Conservation (phyloP, 805 yeast genomes). For the Wickerhamomyces xylosicus region DNA sequence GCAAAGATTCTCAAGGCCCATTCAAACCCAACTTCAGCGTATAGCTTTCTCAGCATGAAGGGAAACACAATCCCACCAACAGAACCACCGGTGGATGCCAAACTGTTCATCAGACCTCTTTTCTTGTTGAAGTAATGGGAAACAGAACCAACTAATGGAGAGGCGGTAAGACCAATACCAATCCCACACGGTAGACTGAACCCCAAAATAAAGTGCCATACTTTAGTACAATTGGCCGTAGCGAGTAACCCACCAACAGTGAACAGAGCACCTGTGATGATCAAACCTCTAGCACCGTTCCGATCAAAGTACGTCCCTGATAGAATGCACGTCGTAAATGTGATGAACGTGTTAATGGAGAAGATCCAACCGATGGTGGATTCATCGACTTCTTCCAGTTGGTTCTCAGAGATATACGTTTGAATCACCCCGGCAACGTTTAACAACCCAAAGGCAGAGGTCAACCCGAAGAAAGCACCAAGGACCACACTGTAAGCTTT, state of each 20-base stretch:
- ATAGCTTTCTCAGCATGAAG: constrained; percentile 36
- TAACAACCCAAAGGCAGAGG: constrained; percentile 43
- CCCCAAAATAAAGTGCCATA: constrained; percentile 52
- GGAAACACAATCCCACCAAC: constrained; percentile 48
- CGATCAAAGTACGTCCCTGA: constrained; percentile 51
- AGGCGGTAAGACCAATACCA: constrained; percentile 45
- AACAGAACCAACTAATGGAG: constrained; percentile 49
- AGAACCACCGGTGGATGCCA: constrained; percentile 41
- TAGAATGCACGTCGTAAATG: constrained; percentile 37
- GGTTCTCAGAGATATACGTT: constrained; percentile 46
- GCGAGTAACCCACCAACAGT: constrained; percentile 41
- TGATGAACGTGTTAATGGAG: constrained; percentile 41
- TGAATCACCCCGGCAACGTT: constrained; percentile 56
- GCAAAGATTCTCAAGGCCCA: constrained; percentile 50
- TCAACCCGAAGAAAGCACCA: constrained; percentile 48
- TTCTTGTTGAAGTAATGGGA: constrained; percentile 53
- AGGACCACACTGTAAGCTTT: constrained; percentile 44
- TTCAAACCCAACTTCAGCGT: constrained; percentile 33
- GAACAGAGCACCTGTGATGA: constrained; percentile 30
- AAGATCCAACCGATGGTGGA: constrained; percentile 56
- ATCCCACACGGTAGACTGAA: constrained; percentile 45
- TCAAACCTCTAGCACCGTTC: constrained; percentile 35
- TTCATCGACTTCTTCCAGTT: constrained; percentile 32
- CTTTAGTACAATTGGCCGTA: constrained; percentile 35
- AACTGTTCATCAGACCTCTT: constrained; percentile 44